Conservation (phyloP, 75 land plant species). For the Ceratopteris richardii region DNA sequence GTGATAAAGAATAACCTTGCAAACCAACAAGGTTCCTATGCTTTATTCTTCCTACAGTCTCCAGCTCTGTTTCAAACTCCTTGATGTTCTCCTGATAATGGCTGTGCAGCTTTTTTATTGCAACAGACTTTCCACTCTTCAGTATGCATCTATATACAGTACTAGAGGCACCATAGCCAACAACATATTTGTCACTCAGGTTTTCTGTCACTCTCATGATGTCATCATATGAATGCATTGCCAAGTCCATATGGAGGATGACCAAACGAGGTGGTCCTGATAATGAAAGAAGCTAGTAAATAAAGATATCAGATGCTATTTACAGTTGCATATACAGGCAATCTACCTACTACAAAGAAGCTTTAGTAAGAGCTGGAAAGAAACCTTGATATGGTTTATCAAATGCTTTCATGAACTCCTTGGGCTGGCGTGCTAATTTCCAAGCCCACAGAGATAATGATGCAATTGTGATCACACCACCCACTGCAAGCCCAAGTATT, state of each 20-base stretch:
- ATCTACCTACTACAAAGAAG: no score
- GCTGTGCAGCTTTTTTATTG: conserved; percentile 71
- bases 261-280: conserved; percentile 64
- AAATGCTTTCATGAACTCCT: conserved; percentile 11
- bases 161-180: conserved; percentile 84
- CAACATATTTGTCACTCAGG: conserved; percentile 67
- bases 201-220: conserved; percentile 84
- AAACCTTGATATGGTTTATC: conserved; percentile 21
- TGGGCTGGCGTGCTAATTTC: conserved; percentile 32
- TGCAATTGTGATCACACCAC: conserved; percentile 4
- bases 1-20: conserved; percentile 76
- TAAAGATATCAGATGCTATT: no score
- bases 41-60: conserved; percentile 71
- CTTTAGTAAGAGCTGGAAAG: neutral
- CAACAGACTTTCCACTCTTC: conserved; percentile 72
- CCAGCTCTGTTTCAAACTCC: conserved; percentile 79
- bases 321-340: conserved; percentile 2
- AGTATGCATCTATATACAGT: conserved; percentile 78
- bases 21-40: conserved; percentile 77
- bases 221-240: conserved; percentile 68
- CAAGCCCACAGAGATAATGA: conserved; percentile 15
- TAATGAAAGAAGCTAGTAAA: no score
- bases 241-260: conserved; percentile 76
- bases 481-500: neutral
- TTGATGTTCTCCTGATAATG: conserved; percentile 48